These are phyloP conservation scores for Pseudocercospora vitis DNA, from an alignment of 2,329 filamentous ascomycete genomes.

Conservation along the genomic window DNA sequence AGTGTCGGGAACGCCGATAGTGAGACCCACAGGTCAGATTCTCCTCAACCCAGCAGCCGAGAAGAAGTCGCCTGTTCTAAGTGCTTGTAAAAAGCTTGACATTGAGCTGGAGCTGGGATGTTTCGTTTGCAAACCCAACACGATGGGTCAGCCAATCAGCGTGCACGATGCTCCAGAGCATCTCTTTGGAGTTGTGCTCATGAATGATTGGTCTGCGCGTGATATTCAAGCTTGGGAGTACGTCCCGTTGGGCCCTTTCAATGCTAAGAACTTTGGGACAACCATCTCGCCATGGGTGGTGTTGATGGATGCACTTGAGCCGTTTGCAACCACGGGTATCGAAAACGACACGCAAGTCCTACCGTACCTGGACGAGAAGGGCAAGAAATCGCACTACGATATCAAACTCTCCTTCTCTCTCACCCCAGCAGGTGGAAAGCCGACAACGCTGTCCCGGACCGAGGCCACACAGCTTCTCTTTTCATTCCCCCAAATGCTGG, in stretches of 20 bases:
- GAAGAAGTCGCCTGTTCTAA: constrained; percentile 63
- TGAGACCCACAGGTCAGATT: constrained; percentile 74
- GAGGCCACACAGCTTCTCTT: constrained; percentile 70
- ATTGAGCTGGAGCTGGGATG: constrained; percentile 79
- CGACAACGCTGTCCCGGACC: constrained; percentile 55
- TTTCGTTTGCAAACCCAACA: constrained; percentile 66
- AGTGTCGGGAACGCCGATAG: constrained; percentile 69
- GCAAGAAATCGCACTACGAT: constrained; percentile 62
- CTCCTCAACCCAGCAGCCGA: constrained; percentile 62
- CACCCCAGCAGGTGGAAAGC: constrained; percentile 48
- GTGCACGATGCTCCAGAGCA: constrained; percentile 66
- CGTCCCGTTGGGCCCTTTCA: constrained; percentile 74
- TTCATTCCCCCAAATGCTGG: constrained; percentile 80
- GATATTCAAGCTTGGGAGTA: constrained; percentile 87
- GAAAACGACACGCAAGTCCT: constrained; percentile 57
- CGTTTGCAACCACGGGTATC: constrained; percentile 61
- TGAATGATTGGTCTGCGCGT: constrained; percentile 86
- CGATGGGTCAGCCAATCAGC: constrained; percentile 62
- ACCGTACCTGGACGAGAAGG: constrained; percentile 65
- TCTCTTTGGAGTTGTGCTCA: constrained; percentile 75
- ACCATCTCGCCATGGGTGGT: constrained; percentile 80
- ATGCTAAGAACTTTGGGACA: constrained; percentile 79
- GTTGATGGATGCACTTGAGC: constrained; percentile 71
- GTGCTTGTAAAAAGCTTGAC: constrained; percentile 67
- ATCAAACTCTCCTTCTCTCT: constrained; percentile 69